Conservation (phyloP, 2,329 filamentous ascomycete species). For the Fusarium sacchari region DNA sequence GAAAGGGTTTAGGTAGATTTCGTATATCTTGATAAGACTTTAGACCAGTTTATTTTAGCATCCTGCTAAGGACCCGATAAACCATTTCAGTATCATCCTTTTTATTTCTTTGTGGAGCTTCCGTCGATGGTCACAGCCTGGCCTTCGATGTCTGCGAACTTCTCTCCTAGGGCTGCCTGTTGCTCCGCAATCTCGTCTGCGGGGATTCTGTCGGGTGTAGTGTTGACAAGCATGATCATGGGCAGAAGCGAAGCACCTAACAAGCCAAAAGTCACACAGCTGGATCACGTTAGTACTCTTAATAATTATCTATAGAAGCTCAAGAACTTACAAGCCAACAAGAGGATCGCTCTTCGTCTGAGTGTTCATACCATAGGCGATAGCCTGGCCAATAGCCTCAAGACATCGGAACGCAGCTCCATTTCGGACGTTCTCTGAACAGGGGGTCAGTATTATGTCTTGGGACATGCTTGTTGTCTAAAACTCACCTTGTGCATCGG, state of each 20-base stretch:
- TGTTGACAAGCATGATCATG: conserved; percentile 22
- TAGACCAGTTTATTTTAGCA: background rate
- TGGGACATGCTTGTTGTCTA: fast-evolving
- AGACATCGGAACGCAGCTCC: conserved; percentile 13
- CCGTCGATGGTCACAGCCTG: background rate
- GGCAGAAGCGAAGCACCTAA: conserved; percentile 5
- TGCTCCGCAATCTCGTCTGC: conserved; percentile 13
- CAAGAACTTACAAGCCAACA: background rate
- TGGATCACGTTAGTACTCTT: fast-evolving
- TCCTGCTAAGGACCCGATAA: too few species aligned
- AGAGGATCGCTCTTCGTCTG: conserved; percentile 14
- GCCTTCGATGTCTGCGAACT: conserved; percentile 1
- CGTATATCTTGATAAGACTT: background rate
- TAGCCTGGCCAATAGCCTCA: conserved; percentile 3
- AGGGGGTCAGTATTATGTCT: fast-evolving
- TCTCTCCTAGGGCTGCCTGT: background rate
- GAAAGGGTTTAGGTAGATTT: background rate
- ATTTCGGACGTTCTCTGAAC: background rate
- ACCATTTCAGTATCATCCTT: fast-evolving
- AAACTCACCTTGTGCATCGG: conserved; percentile 6
- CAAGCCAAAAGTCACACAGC: background rate
- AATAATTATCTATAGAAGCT: fast-evolving
- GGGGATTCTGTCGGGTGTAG: conserved; percentile 8
- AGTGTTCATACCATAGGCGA: conserved; percentile 17
- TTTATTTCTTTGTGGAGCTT: background rate